These are phyloP conservation scores for Tuber calosporum DNA, from an alignment of 495 filamentous ascomycete genomes.

Conservation along the genomic window DNA sequence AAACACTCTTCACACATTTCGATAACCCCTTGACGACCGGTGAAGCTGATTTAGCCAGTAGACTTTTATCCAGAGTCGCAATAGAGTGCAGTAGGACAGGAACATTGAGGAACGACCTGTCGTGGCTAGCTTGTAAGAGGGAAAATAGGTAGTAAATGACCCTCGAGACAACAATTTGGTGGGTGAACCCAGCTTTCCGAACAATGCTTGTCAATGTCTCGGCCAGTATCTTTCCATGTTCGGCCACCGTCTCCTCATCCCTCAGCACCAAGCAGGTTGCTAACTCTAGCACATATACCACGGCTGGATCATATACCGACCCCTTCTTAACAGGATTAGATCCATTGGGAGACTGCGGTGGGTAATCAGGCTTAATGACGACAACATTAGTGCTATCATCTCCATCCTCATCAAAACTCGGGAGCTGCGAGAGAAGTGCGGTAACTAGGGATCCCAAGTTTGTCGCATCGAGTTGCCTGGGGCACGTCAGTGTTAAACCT, in stretches of 20 bases:
- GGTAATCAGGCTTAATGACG: conserved; percentile 74
- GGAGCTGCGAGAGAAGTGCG: conserved; percentile 71
- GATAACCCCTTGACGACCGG: conserved; percentile 70
- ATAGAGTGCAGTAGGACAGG: conserved; percentile 91
- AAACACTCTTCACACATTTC: conserved; percentile 61
- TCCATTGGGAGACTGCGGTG: conserved; percentile 53
- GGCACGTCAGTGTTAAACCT: conserved; percentile 6
- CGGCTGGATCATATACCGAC: conserved; percentile 73
- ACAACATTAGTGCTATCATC: conserved; percentile 66
- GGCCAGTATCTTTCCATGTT: conserved; percentile 68
- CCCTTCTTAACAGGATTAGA: conserved; percentile 44
- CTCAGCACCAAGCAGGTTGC: conserved; percentile 76
- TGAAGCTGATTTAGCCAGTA: conserved; percentile 65
- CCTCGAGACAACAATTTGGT: conserved; percentile 72
- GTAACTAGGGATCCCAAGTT: conserved; percentile 62
- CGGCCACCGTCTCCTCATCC: conserved; percentile 61
- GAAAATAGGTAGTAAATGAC: conserved; percentile 79
- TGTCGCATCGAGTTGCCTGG: conserved; percentile 60
- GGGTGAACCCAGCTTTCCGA: conserved; percentile 67
- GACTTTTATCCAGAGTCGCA: conserved; percentile 71
- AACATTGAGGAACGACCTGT: conserved; percentile 81
- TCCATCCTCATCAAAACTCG: conserved; percentile 57
- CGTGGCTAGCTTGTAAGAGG: conserved; percentile 78
- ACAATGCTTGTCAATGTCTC: conserved; percentile 73
- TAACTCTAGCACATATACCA: conserved; percentile 83